A percentile compares a stretch with the other conserved stretches of the same genome.
Evolutionary conservation across 2,329 filamentous ascomycete species (phyloP).

Genomic region (Stagonosporopsis rhizophila): DNA sequence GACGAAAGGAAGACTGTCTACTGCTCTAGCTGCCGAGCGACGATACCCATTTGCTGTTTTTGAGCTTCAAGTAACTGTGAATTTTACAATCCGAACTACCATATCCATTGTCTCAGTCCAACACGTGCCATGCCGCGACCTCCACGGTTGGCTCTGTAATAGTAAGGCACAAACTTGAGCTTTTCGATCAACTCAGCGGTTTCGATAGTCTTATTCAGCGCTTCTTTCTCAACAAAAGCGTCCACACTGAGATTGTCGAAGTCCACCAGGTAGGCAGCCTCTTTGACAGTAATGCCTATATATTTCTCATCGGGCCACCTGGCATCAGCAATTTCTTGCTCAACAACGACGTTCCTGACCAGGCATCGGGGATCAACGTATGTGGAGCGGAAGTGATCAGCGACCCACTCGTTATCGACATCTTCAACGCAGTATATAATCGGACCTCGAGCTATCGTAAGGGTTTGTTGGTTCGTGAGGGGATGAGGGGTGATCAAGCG

Average conservation of each 20-base stretch:
- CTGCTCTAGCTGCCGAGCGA: not conserved
- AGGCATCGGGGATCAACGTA: not conserved
- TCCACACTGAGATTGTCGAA: not conserved
- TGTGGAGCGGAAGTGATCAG: conserved; percentile 54
- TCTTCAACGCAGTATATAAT: conserved; percentile 69
- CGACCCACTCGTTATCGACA: conserved; percentile 63
- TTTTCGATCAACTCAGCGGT: not conserved
- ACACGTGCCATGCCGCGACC: conserved; percentile 1
- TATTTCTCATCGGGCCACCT: not conserved
- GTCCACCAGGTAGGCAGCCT: not conserved
- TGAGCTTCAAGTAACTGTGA: not conserved
- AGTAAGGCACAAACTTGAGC: conserved; percentile 4
- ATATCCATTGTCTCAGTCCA: conserved; percentile 1
- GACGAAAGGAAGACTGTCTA: not conserved
- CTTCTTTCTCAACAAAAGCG: not conserved
- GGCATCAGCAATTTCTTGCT: not conserved
- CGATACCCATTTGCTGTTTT: conserved; percentile 11
- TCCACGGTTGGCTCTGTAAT: conserved; percentile 3
- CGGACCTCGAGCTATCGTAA: conserved; percentile 60
- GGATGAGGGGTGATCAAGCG: conserved; percentile 6
- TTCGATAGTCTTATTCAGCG: not conserved
- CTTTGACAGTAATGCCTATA: not conserved
- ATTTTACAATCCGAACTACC: too few species aligned
- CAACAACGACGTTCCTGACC: not conserved
- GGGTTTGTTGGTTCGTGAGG: conserved; percentile 1